Conservation (phyloP, 306 rosid species). For the Cyclanthera cordifolia region DNA sequence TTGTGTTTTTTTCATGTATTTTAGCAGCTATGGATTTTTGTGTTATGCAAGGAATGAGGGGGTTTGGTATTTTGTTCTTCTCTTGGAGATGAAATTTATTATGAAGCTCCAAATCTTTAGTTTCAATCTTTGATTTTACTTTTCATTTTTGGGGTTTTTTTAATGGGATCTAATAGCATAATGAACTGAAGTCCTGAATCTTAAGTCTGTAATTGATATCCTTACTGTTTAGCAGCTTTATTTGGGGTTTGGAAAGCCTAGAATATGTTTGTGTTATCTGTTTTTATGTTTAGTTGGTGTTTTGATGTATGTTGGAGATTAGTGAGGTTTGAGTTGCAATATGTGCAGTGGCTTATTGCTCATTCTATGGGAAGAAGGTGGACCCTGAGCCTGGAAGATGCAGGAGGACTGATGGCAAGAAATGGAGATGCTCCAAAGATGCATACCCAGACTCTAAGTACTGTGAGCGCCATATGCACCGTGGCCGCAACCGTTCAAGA, state of each 20-base stretch:
- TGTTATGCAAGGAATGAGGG: neutral
- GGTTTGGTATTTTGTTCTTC: neutral
- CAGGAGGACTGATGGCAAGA: slow-evolving; percentile 85
- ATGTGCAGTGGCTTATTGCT: slow-evolving; percentile 56
- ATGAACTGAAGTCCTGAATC: neutral
- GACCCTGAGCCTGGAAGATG: slow-evolving; percentile 94
- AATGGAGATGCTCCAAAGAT: slow-evolving; percentile 80
- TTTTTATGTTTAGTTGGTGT: neutral
- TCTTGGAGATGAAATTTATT: neutral
- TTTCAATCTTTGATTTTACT: neutral
- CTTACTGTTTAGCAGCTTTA: neutral
- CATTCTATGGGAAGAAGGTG: slow-evolving; percentile 73
- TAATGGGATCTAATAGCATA: neutral
- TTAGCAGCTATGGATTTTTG: neutral
- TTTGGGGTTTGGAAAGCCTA: neutral
- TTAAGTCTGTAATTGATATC: neutral
- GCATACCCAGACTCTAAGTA: slow-evolving; percentile 82
- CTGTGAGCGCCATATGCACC: slow-evolving; percentile 92
- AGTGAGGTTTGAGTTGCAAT: neutral
- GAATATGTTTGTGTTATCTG: neutral
- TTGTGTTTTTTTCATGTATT: neutral
- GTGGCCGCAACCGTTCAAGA: slow-evolving; percentile 98
- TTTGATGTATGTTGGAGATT: neutral
- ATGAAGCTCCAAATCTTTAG: too few species aligned
- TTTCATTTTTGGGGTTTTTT: too few species aligned